These are phyloP conservation scores for Coemansia sp. DNA, from an alignment of 192 early-diverging fungal species.

Conservation along the genomic window DNA sequence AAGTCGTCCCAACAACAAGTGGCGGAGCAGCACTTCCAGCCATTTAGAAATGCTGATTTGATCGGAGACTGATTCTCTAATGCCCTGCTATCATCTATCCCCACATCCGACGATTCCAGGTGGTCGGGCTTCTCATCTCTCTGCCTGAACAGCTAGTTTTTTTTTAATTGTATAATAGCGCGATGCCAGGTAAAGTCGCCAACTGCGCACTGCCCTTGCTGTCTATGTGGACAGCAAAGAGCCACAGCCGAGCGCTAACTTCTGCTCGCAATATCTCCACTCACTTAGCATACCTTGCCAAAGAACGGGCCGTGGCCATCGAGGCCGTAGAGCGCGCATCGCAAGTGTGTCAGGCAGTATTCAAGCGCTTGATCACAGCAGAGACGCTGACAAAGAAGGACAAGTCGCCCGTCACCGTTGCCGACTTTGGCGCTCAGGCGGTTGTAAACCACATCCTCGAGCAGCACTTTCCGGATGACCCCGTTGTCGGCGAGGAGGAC, in stretches of 20 bases:
- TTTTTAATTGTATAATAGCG: background rate
- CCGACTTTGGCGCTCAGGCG: slow-evolving; percentile 96
- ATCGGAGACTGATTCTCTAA: too few species aligned
- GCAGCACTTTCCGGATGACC: slow-evolving; percentile 81
- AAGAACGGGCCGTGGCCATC: slow-evolving; percentile 84
- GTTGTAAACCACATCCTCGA: slow-evolving; percentile 85
- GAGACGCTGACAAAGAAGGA: slow-evolving; percentile 92
- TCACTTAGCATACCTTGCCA: slow-evolving; percentile 52
- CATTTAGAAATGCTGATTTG: too few species aligned
- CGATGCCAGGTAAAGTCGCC: slow-evolving; percentile 1
- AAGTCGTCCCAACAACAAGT: too few species aligned
- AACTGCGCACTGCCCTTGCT: background rate
- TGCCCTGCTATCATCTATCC: too few species aligned
- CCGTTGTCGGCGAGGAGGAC: slow-evolving; percentile 97
- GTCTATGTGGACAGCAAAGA: background rate
- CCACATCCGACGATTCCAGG: too few species aligned
- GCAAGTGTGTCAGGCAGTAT: slow-evolving; percentile 89
- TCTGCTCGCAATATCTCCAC: slow-evolving; percentile 4
- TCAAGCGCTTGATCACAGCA: slow-evolving; percentile 72
- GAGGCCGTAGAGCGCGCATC: slow-evolving; percentile 87
- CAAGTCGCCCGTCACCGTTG: slow-evolving; percentile 98
- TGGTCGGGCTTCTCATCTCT: background rate
- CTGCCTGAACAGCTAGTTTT: background rate
- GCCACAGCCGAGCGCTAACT: background rate
- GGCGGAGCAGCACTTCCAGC: too few species aligned